These are phyloP conservation scores for Pseudogymnoascus sp. DNA, from an alignment of 2,329 filamentous ascomycete genomes.

Conservation along the genomic window DNA sequence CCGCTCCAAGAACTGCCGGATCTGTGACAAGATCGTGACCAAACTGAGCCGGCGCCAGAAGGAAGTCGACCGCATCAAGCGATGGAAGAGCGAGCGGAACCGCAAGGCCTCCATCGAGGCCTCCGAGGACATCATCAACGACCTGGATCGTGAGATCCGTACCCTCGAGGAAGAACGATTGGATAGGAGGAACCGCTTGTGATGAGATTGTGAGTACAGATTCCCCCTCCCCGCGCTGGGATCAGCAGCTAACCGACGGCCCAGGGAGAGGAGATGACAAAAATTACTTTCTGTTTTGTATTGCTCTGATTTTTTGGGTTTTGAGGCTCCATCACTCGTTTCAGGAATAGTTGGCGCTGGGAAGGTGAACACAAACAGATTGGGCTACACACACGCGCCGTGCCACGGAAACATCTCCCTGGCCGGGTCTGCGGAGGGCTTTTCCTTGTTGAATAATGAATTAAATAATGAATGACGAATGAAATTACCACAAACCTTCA, in stretches of 20 bases:
- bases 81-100: constrained; percentile 59
- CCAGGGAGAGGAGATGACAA: background rate
- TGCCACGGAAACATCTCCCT: background rate
- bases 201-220: background rate
- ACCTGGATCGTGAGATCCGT: constrained; percentile 54
- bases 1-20: constrained; percentile 59
- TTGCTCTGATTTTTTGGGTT: background rate
- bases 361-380: constrained; percentile 2
- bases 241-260: background rate
- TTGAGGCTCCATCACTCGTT: constrained; percentile 4
- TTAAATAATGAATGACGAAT: constrained; percentile 6
- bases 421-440: background rate
- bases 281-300: constrained; percentile 2
- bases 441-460: constrained; percentile 1
- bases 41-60: constrained; percentile 70
- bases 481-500: constrained; percentile 5
- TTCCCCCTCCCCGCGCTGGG: background rate
- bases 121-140: constrained; percentile 61
- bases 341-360: constrained; percentile 1
- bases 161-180: constrained; percentile 38
- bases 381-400: background rate
- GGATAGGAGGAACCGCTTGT: constrained; percentile 19
- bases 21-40: constrained; percentile 84
- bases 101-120: constrained; percentile 65
- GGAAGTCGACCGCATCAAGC: constrained; percentile 65